Evolutionary conservation across 2,329 filamentous ascomycete genomes (phyloP).

Genomic region (Macrophomina pseudophaseolina): DNA sequence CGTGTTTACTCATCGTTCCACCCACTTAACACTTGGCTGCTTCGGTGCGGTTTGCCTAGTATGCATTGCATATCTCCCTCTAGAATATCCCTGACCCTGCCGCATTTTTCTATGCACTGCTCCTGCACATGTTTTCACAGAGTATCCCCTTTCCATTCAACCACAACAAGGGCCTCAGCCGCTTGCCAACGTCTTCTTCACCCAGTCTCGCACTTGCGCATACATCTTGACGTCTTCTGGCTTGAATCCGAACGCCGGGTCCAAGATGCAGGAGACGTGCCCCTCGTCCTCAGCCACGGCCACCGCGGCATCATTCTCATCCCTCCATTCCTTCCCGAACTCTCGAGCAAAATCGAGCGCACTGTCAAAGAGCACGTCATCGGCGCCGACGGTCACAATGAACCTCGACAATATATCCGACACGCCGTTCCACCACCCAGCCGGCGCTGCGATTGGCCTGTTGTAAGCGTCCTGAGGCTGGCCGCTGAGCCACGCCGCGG

Average conservation of each 20-base stretch:
- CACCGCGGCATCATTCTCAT: not conserved
- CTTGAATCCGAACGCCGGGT: not conserved
- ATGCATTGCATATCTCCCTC: too few relatives aligned
- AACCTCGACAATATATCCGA: not conserved
- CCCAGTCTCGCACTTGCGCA: not conserved
- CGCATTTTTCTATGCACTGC: too few relatives aligned
- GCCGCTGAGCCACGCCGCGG: not conserved
- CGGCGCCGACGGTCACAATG: not conserved
- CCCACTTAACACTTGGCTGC: too few relatives aligned
- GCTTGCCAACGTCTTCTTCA: not conserved
- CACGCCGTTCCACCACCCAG: conserved; percentile 1
- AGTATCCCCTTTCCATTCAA: not conserved
- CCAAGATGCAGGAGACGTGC: not conserved
- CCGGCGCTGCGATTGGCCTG: not conserved
- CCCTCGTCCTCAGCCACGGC: conserved; percentile 1
- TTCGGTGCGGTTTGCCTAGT: too few relatives aligned
- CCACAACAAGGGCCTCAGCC: not conserved
- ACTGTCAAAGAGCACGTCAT: conserved; percentile 13
- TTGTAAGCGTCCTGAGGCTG: conserved; percentile 5
- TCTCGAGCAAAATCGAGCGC: not conserved
- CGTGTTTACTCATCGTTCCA: too few relatives aligned
- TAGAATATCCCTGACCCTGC: too few relatives aligned
- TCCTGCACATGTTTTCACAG: too few relatives aligned
- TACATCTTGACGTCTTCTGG: conserved; percentile 6
- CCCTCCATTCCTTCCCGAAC: conserved; percentile 7